Conservation (phyloP, 768 basidiomycete genomes). For the Lactarius indigo region DNA sequence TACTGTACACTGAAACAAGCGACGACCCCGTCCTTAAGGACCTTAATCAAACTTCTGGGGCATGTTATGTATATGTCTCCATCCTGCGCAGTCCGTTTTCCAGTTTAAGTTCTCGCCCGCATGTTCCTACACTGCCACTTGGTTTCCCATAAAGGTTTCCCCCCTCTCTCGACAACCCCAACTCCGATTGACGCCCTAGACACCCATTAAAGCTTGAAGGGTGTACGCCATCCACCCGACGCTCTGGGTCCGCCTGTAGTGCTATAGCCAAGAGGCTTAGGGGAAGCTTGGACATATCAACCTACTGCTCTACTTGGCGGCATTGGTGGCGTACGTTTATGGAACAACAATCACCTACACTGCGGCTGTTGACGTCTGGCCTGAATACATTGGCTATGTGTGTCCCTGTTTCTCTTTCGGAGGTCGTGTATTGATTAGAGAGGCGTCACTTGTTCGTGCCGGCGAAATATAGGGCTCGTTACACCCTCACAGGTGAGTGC, state of each 20-base stretch:
- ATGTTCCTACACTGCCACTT: too few species aligned
- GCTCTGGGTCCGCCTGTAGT: neutral
- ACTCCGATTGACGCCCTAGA: neutral
- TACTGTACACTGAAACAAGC: too few species aligned
- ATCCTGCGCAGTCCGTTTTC: too few species aligned
- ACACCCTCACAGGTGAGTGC: conserved; percentile 9
- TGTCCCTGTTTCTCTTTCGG: neutral
- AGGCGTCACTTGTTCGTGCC: neutral
- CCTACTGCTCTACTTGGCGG: neutral
- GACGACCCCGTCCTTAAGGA: too few species aligned
- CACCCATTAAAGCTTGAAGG: neutral
- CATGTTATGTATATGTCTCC: too few species aligned
- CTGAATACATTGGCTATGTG: neutral
- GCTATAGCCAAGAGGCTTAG: neutral
- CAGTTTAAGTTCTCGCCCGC: too few species aligned
- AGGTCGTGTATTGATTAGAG: neutral
- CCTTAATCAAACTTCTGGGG: too few species aligned
- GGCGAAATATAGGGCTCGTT: conserved; percentile 14
- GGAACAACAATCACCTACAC: neutral
- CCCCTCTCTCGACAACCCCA: neutral
- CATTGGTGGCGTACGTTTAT: neutral
- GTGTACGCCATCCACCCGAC: neutral
- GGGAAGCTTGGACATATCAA: neutral
- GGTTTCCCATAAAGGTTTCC: neutral
- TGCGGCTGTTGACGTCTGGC: neutral